These are phyloP conservation scores for Trichoderma asperelloides DNA, from an alignment of 495 filamentous ascomycete species.

Conservation along the genomic window DNA sequence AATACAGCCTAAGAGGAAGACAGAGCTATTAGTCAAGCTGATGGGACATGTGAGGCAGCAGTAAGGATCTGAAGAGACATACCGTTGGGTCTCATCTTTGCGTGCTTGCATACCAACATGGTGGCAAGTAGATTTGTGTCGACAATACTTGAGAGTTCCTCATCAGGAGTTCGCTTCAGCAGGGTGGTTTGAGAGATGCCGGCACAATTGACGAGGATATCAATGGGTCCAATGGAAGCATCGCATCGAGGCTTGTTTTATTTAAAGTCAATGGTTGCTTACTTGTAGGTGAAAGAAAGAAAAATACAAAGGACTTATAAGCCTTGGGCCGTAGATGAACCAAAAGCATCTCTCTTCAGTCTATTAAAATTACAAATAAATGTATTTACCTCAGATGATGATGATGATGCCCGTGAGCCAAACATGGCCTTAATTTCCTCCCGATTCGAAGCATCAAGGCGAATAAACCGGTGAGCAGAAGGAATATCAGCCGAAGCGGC, in stretches of 20 bases:
- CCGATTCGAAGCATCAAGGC: not conserved
- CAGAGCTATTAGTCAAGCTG: not conserved
- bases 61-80: not conserved
- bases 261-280: no score
- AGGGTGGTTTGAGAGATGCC: conserved; percentile 55
- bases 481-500: conserved; percentile 29
- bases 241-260: not conserved
- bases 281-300: no score
- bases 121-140: conserved; percentile 64
- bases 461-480: conserved; percentile 3
- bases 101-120: conserved; percentile 51
- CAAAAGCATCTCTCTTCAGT: not conserved
- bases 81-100: conserved; percentile 43
- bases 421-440: conserved; percentile 1
- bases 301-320: not conserved
- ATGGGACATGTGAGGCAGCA: not conserved
- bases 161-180: conserved; percentile 36
- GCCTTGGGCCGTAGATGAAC: not conserved
- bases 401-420: not conserved
- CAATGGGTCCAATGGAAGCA: conserved; percentile 14
- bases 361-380: not conserved
- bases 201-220: conserved; percentile 70
- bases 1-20: conserved; percentile 44
- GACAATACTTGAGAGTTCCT: conserved; percentile 41
- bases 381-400: not conserved